Conservation (phyloP, 2,329 filamentous ascomycete species). For the Sporothrix phasma region DNA sequence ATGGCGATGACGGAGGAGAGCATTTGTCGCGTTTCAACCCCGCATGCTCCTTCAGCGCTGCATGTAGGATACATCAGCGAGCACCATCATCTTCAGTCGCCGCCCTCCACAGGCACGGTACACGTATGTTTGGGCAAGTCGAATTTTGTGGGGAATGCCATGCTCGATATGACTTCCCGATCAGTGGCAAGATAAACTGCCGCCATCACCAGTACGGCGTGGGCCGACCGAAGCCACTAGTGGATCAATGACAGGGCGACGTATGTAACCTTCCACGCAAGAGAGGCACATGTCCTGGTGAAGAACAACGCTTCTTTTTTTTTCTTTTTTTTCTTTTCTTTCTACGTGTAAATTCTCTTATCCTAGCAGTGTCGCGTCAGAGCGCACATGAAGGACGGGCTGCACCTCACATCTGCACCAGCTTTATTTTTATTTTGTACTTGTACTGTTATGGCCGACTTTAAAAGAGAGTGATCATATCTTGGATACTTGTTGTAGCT, state of each 20-base stretch:
- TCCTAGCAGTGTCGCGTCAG: too few species aligned
- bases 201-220: background rate
- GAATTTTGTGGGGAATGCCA: background rate
- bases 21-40: background rate
- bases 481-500: too few species aligned
- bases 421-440: too few species aligned
- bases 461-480: too few species aligned
- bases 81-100: background rate
- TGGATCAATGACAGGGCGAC: background rate
- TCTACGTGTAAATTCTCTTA: too few species aligned
- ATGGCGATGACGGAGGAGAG: background rate
- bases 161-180: constrained; percentile 7
- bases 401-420: too few species aligned
- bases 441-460: too few species aligned
- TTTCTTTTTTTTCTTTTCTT: too few species aligned
- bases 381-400: too few species aligned
- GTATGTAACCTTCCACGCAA: too few species aligned
- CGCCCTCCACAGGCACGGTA: background rate
- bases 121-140: background rate
- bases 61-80: background rate
- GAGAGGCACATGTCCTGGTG: too few species aligned
- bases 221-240: background rate
- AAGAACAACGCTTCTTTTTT: background rate
- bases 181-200: background rate
- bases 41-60: background rate